These are phyloP conservation scores for Aspergillus sp. DNA, from an alignment of 2,329 filamentous ascomycete species.

Conservation along the genomic window DNA sequence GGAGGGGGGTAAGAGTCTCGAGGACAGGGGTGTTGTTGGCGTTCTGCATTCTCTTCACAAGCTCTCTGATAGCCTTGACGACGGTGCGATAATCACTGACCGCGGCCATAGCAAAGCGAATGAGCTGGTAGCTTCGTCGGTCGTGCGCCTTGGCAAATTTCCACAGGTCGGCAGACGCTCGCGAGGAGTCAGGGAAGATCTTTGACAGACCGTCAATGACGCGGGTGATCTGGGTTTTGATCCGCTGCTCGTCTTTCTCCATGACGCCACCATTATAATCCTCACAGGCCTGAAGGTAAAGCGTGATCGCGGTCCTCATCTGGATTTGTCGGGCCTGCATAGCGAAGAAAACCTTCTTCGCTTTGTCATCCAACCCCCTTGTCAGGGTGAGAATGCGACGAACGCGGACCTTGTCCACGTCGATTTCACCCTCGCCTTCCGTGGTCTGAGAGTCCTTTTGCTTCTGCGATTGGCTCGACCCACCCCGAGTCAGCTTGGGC, in stretches of 20 bases:
- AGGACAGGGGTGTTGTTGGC: slow-evolving; percentile 63
- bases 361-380: slow-evolving; percentile 71
- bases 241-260: slow-evolving; percentile 63
- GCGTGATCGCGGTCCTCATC: slow-evolving; percentile 69
- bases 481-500: slow-evolving; percentile 44
- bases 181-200: slow-evolving; percentile 72
- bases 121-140: slow-evolving; percentile 82
- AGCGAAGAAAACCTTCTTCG: slow-evolving; percentile 85
- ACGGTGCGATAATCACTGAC: slow-evolving; percentile 92
- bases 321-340: slow-evolving; percentile 76
- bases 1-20: slow-evolving; percentile 76
- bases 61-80: slow-evolving; percentile 83
- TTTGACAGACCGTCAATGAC: slow-evolving; percentile 72
- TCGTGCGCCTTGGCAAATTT: slow-evolving; percentile 92
- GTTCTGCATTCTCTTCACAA: slow-evolving; percentile 76
- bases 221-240: slow-evolving; percentile 68
- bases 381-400: slow-evolving; percentile 82
- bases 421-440: slow-evolving; percentile 39
- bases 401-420: slow-evolving; percentile 66
- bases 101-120: slow-evolving; percentile 79
- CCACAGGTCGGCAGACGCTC: slow-evolving; percentile 74
- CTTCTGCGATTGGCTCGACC: slow-evolving; percentile 59
- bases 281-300: slow-evolving; percentile 83
- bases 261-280: slow-evolving; percentile 85
- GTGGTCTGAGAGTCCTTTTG: slow-evolving; percentile 36